Conservation (phyloP, 352 stramenopile genomes). For the Phytopythium ostracodes region DNA sequence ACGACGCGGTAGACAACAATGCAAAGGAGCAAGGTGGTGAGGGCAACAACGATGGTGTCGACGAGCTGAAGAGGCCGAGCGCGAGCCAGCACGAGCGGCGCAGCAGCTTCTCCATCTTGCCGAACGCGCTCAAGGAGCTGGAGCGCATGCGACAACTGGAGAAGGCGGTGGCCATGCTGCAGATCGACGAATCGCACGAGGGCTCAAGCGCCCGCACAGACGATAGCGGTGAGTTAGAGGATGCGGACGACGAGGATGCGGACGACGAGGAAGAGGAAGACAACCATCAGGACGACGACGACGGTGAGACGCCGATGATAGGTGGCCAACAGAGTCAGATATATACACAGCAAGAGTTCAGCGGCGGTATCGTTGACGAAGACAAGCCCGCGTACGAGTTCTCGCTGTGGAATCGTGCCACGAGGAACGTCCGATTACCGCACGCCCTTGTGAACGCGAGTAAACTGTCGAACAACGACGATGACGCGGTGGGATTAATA, state of each 20-base stretch:
- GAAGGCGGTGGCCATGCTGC: conserved; percentile 13
- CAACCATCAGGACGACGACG: conserved; percentile 3
- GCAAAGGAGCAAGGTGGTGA: neutral
- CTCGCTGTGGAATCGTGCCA: conserved; percentile 54
- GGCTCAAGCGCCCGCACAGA: conserved; percentile 1
- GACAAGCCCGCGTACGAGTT: conserved; percentile 42
- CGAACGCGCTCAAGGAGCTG: conserved; percentile 42
- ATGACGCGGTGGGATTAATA: neutral
- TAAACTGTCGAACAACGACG: neutral
- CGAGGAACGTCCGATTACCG: conserved; percentile 32
- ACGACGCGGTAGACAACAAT: conserved; percentile 16
- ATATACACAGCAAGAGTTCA: neutral
- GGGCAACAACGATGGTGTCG: neutral
- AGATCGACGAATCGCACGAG: conserved; percentile 20
- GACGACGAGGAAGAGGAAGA: conserved; percentile 10
- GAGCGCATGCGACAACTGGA: conserved; percentile 25
- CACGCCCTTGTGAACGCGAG: conserved; percentile 40
- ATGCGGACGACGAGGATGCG: conserved; percentile 15
- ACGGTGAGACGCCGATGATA: conserved; percentile 1
- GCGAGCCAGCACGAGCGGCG: conserved; percentile 37
- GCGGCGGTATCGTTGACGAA: neutral
- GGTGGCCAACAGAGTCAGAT: conserved; percentile 2
- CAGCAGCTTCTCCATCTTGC: conserved; percentile 64
- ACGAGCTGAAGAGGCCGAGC: conserved; percentile 4
- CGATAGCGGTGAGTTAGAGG: conserved; percentile 13